Conservation (phyloP, 2,329 filamentous ascomycete species). For the Curvularia verruculosa region DNA sequence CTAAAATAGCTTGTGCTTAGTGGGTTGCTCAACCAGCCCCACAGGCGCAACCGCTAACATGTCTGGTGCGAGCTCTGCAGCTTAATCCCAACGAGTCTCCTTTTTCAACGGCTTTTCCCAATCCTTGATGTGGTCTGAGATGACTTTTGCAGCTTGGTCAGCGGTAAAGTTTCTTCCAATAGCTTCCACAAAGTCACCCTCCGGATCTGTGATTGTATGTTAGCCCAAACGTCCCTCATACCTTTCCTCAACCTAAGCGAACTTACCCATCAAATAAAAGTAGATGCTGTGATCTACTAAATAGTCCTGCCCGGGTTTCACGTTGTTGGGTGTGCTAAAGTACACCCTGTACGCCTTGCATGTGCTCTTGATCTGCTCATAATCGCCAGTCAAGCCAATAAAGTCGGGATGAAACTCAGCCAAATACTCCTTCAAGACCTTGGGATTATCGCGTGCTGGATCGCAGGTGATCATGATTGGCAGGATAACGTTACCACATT, state of each 20-base stretch:
- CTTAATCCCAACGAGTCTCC: constrained; percentile 39
- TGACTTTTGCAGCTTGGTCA: constrained; percentile 81
- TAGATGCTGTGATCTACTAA: constrained; percentile 99
- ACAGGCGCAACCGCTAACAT: background rate
- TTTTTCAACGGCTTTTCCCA: constrained; percentile 67
- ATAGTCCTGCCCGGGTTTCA: constrained; percentile 94
- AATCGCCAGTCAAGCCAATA: constrained; percentile 88
- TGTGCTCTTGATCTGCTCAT: constrained; percentile 89
- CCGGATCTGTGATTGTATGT: constrained; percentile 70
- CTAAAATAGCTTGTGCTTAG: background rate
- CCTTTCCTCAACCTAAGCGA: constrained; percentile 12
- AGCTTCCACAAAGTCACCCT: constrained; percentile 97
- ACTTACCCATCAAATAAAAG: constrained; percentile 91
- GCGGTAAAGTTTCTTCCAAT: constrained; percentile 94
- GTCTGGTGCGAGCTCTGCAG: background rate
- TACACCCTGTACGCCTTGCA: constrained; percentile 98
- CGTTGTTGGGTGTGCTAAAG: constrained; percentile 87
- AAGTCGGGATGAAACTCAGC: constrained; percentile 87
- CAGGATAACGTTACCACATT: constrained; percentile 61
- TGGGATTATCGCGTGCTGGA: constrained; percentile 85
- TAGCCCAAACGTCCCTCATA: constrained; percentile 10
- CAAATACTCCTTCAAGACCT: constrained; percentile 83
- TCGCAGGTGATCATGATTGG: constrained; percentile 97
- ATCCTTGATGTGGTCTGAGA: constrained; percentile 82
- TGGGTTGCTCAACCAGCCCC: background rate